Percentiles rank a stretch among this genome's conserved stretches.
phyloP scores from a whole-genome alignment of 352 stramenopile genomes.

The Aphanomyces stellatus region DNA sequence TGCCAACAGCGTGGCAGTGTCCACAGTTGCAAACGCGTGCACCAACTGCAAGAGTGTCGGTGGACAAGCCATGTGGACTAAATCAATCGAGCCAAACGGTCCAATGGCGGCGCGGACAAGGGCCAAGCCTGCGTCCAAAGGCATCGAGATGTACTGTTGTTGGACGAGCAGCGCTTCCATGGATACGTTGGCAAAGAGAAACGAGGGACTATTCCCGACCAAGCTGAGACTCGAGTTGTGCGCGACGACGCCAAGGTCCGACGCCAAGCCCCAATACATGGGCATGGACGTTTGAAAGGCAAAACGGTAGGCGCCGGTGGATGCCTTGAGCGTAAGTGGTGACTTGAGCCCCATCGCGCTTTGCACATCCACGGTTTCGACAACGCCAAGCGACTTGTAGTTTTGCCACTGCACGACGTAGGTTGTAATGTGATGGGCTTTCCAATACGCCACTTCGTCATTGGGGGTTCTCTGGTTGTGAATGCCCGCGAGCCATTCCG shows the following conservation, averaged over 20 bases:
- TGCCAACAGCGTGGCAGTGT: background rate
- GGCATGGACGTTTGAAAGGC: background rate
- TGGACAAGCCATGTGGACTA: background rate
- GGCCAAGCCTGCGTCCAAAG: background rate
- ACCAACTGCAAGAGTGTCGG: background rate
- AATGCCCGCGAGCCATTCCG: background rate
- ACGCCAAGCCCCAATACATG: slow-evolving; percentile 1
- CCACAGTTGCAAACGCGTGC: background rate
- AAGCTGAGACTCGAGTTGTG: background rate
- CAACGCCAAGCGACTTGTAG: background rate
- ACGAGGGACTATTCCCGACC: background rate
- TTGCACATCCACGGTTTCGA: background rate
- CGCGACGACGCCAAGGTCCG: background rate
- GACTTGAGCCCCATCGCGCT: background rate
- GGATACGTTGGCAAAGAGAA: background rate
- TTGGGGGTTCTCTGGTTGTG: background rate
- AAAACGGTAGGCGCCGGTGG: background rate
- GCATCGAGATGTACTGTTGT: background rate
- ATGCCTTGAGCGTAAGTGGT: background rate
- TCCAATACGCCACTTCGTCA: slow-evolving; percentile 3
- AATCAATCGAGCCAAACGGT: background rate
- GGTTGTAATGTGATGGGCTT: background rate
- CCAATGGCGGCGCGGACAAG: background rate
- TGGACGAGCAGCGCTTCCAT: background rate
- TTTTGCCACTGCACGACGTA: slow-evolving; percentile 9